Base-by-base conservation (phyloP, 2,329 filamentous ascomycete genomes). In the Talaromyces sp. region DNA sequence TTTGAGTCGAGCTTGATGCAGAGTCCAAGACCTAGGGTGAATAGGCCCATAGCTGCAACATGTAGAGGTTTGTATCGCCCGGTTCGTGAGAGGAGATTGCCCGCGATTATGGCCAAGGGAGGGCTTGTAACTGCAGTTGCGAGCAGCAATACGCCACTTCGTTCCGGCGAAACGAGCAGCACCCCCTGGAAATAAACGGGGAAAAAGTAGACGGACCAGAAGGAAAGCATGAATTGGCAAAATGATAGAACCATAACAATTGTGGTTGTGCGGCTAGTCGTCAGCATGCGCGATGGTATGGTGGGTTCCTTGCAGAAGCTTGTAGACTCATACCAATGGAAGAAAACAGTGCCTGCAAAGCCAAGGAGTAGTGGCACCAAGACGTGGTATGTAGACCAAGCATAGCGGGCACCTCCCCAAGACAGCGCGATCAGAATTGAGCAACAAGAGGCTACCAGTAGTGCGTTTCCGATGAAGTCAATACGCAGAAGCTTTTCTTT, bases 101-200 rank as follows among this genome's bases (percentile, higher is more conserved):
- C 78, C 10, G 66, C 70, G 6, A 76, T 54, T 37, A 75, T 72
- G 0, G 72, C 75, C 1, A 69, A 66, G 0, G 75, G 70, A 0
- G 73, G 60, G 1, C 70, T 62, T 0, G 70, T 66, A 8, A 73
- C 64, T 1, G 71, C 68, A 1, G 67, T 71, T 13, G 77, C 71
- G 10, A 78, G 68, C 2, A 76, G 66, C 2, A 69, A 61, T 1
- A 78, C 67, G 1, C 76, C 73, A 2, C 77, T 73, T 0, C 72
- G 65, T 0, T 70, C 67, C 0, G 82, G 75, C 0, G 73, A 70
- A 2, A 73, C 71, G 1, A 69, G 50, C 3, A 72, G 69, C 0
- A 83, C 78, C 0, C 72, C 74, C 63, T 83, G 80, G 69, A 83
- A 82, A 67, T 81, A 84, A 8, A 83, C 68, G 0, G 82, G 80